Evolutionary conservation across 2,329 filamentous ascomycete species (phyloP).

Genomic region (Pseudocercospora fuligena): DNA sequence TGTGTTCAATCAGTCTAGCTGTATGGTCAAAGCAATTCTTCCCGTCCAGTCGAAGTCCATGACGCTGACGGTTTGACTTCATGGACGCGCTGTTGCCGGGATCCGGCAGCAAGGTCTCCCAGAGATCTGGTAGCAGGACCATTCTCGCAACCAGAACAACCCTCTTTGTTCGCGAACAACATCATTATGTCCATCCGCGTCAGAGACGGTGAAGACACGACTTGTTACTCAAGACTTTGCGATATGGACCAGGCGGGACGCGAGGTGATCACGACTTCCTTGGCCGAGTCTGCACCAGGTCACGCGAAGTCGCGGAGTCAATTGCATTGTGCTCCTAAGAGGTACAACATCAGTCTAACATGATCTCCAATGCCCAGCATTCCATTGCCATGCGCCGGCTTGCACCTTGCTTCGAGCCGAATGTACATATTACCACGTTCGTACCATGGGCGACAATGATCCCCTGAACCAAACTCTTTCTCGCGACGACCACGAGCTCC

Average conservation of each 20-base stretch:
- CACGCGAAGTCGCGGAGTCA: neutral
- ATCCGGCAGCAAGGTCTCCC: neutral
- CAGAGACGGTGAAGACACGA: neutral
- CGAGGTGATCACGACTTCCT: neutral
- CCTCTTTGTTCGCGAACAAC: no score
- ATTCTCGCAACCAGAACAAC: no score
- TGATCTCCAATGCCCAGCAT: constrained; percentile 6
- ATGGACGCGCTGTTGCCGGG: neutral
- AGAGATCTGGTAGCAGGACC: no score
- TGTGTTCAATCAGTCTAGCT: neutral
- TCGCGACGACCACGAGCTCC: constrained; percentile 2
- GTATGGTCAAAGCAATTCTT: neutral
- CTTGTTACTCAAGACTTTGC: neutral
- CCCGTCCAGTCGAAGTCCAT: neutral
- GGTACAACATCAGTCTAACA: no score
- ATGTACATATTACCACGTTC: constrained; percentile 12
- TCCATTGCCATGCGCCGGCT: constrained; percentile 19
- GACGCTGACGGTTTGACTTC: neutral
- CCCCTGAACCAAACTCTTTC: constrained; percentile 22
- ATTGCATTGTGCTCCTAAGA: neutral
- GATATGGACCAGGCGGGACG: neutral
- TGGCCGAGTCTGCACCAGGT: neutral
- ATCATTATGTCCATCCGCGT: neutral
- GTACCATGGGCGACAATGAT: constrained; percentile 17
- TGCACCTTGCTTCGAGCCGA: constrained; percentile 20